phyloP scores from a whole-genome alignment of 495 filamentous ascomycete species.

The Pseudevernia furfuracea region DNA sequence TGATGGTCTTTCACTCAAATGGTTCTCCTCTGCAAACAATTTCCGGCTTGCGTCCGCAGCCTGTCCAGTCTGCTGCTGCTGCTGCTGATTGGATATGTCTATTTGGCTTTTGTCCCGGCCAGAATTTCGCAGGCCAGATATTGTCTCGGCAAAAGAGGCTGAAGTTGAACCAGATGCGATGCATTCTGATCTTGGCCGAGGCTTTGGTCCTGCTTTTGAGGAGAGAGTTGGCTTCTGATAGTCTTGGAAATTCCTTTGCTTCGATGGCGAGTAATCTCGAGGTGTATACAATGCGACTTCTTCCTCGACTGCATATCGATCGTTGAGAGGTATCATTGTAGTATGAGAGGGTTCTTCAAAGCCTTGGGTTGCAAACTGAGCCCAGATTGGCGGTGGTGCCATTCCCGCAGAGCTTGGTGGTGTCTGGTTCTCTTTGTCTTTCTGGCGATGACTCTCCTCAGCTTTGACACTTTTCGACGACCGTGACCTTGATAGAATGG shows the following conservation, averaged over 20 bases:
- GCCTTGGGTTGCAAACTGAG: slow-evolving; percentile 53
- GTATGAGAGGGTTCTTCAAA: slow-evolving; percentile 36
- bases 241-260: slow-evolving; percentile 58
- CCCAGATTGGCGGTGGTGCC: slow-evolving; percentile 66
- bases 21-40: background rate
- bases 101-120: slow-evolving; percentile 9
- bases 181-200: slow-evolving; percentile 49
- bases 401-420: slow-evolving; percentile 41
- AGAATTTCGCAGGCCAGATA: slow-evolving; percentile 17
- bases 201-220: slow-evolving; percentile 32
- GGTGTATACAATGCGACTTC: slow-evolving; percentile 58
- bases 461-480: slow-evolving; percentile 47
- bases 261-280: slow-evolving; percentile 52
- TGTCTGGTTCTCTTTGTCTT: slow-evolving; percentile 73
- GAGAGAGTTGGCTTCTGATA: slow-evolving; percentile 49
- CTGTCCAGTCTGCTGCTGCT: slow-evolving; percentile 30
- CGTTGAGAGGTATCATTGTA: slow-evolving; percentile 35
- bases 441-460: slow-evolving; percentile 37
- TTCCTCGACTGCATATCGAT: slow-evolving; percentile 40
- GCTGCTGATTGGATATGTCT: slow-evolving; percentile 22
- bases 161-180: slow-evolving; percentile 35
- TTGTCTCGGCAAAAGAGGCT: slow-evolving; percentile 19
- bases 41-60: slow-evolving; percentile 18
- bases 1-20: background rate
- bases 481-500: slow-evolving; percentile 53